Percentiles rank a stretch among this genome's conserved stretches.
These are phyloP conservation scores for Leptomonas seymouri DNA, from an alignment of 208 protist genomes.

Conservation along the genomic window DNA sequence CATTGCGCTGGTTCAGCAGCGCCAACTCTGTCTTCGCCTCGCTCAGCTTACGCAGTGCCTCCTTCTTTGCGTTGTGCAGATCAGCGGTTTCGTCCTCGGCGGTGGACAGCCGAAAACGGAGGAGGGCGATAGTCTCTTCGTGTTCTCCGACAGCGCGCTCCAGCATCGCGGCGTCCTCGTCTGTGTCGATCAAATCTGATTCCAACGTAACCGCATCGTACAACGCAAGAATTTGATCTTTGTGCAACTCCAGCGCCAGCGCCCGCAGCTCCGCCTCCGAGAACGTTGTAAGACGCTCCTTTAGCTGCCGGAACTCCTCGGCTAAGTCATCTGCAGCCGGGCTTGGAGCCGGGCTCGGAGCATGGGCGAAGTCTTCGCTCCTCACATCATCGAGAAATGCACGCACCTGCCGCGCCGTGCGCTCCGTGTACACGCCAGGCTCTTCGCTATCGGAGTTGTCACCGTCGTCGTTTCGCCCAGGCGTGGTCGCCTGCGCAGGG, in stretches of 20 bases:
- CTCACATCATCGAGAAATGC: slow-evolving; percentile 11
- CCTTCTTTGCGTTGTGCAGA: slow-evolving; percentile 51
- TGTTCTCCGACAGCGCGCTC: slow-evolving; percentile 34
- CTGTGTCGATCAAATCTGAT: slow-evolving; percentile 26
- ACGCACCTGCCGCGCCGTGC: slow-evolving; percentile 17
- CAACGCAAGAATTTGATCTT: slow-evolving; percentile 23
- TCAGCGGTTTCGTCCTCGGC: slow-evolving; percentile 40
- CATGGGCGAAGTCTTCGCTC: neutral
- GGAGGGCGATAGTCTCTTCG: slow-evolving; percentile 44
- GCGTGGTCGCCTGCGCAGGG: neutral
- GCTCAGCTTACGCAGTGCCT: slow-evolving; percentile 47
- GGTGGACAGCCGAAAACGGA: slow-evolving; percentile 39
- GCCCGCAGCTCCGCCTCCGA: slow-evolving; percentile 37
- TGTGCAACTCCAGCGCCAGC: slow-evolving; percentile 27
- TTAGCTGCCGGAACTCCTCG: slow-evolving; percentile 3
- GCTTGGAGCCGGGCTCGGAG: neutral
- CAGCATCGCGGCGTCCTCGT: slow-evolving; percentile 36
- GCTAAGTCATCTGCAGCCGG: neutral
- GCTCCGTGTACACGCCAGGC: slow-evolving; percentile 13
- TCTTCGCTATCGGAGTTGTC: slow-evolving; percentile 31
- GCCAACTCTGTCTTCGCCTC: slow-evolving; percentile 61
- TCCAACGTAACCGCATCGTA: slow-evolving; percentile 36
- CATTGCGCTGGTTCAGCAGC: slow-evolving; percentile 41
- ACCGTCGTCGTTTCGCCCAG: neutral
- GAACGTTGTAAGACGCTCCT: slow-evolving; percentile 9